Percentiles rank a stretch among this genome's conserved stretches.
These are phyloP conservation scores for Aspergillus kassunensis DNA, from an alignment of 495 filamentous ascomycete genomes.

Conservation along the genomic window DNA sequence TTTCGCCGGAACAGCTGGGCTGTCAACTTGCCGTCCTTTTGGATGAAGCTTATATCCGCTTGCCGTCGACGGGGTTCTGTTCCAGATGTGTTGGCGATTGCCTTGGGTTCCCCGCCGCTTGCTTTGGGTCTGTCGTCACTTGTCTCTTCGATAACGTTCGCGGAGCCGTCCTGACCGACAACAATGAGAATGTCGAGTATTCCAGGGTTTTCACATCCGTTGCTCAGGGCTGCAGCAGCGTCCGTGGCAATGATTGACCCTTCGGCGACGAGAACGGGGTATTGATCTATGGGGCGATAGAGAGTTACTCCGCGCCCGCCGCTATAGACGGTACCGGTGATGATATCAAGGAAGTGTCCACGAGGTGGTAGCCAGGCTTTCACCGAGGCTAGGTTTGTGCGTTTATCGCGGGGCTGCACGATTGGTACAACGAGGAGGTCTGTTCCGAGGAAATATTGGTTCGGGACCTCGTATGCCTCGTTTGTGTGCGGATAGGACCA, in stretches of 20 bases:
- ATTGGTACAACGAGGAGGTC: constrained; percentile 52
- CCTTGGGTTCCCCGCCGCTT: too few relatives aligned
- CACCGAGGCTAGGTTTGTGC: constrained; percentile 34
- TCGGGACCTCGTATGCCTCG: constrained; percentile 47
- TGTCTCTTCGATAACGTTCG: constrained; percentile 37
- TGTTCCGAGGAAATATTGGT: constrained; percentile 53
- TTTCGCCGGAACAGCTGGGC: too few relatives aligned
- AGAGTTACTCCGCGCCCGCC: constrained; percentile 44
- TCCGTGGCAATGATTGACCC: constrained; percentile 54
- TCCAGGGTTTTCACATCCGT: constrained; percentile 38
- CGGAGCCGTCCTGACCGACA: constrained; percentile 46
- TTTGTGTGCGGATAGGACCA: constrained; percentile 47
- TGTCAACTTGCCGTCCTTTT: too few relatives aligned
- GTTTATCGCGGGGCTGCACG: constrained; percentile 36
- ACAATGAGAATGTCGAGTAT: constrained; percentile 46
- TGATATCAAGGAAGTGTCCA: constrained; percentile 47
- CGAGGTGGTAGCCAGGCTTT: constrained; percentile 49
- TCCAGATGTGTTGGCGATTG: too few relatives aligned
- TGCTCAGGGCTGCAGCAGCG: constrained; percentile 24
- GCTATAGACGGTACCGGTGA: constrained; percentile 49
- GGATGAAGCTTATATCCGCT: too few relatives aligned
- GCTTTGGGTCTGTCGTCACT: constrained; percentile 16
- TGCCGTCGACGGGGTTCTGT: too few relatives aligned
- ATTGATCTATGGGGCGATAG: constrained; percentile 36
- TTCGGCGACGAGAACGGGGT: constrained; percentile 50